These are phyloP conservation scores for Nannizziopsis arthrosporioides DNA, from an alignment of 2,329 filamentous ascomycete genomes.

Conservation along the genomic window DNA sequence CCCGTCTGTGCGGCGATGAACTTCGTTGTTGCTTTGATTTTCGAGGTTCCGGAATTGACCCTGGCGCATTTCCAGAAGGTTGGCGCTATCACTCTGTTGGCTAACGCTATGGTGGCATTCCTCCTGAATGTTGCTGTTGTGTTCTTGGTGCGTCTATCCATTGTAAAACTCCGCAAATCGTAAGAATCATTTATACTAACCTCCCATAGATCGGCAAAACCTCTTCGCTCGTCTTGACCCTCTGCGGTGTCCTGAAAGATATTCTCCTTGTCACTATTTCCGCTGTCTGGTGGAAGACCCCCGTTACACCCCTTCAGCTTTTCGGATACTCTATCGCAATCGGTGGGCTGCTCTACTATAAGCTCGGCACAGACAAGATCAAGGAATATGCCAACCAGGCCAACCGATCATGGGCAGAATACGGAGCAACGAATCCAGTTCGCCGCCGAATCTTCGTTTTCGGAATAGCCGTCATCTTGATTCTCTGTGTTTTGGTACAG, in stretches of 20 bases:
- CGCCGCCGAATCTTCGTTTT: constrained; percentile 63
- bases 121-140: constrained; percentile 72
- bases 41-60: constrained; percentile 57
- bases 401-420: constrained; percentile 72
- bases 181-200: constrained; percentile 12
- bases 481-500: constrained; percentile 12
- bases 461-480: constrained; percentile 6
- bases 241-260: constrained; percentile 78
- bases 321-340: constrained; percentile 67
- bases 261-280: constrained; percentile 68
- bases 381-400: constrained; percentile 65
- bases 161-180: neutral
- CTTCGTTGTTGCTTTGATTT: constrained; percentile 53
- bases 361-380: constrained; percentile 63
- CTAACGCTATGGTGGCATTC: constrained; percentile 70
- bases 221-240: constrained; percentile 71
- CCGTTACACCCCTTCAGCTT: constrained; percentile 58
- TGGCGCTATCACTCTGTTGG: constrained; percentile 53
- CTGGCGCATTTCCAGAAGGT: constrained; percentile 54
- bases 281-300: constrained; percentile 66
- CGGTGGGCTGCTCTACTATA: constrained; percentile 54
- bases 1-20: constrained; percentile 77
- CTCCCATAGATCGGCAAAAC: constrained; percentile 65
- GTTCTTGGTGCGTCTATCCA: constrained; percentile 53
- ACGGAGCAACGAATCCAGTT: constrained; percentile 63